Evolutionary conservation across 2,329 filamentous ascomycete genomes (phyloP), one percentile per base, ranked within the genome.

Genomic region (Fusarium torulosum): DNA sequence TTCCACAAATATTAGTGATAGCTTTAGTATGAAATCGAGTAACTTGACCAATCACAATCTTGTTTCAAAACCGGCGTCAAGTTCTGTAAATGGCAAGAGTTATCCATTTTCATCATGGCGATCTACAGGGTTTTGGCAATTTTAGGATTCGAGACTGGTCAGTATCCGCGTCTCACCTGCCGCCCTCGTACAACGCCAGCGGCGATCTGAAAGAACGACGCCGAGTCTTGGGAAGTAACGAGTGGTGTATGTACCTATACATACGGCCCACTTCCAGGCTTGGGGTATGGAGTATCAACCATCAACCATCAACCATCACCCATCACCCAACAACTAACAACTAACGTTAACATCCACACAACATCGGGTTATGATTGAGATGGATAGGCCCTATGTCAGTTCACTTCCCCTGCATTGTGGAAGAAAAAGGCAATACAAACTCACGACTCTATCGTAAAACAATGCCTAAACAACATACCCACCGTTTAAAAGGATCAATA

Each of bases 41-140:
- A 31, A 20, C 25, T 38, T 19, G 25, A 25, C 59, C 64, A 67
- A 68, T 67, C 53, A 64, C 3, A 13, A 10, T 20, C 27, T 29
- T 20, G 33, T 37, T 37, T 45, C 35, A 23, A 33, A 41, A 40
- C 19, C 38, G 63, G 63, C 53, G 44, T 64, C 63, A 40, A 49
- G 44, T 56, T 46, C 60, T 57, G 60, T 66, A 68, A 67, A 64
- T 53, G 65, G 65, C 49, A 68, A 65, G 54, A 66, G 47, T 29
- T 19, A 33, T 61, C 66, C 65, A 51, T 53, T 66, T 61, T 29
- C 55, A 67, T 57, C 65, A 50, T 38, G 46, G 41, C 27, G 65
- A 68, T 68, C 65, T 66, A 49, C 65, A 68, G 65, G 64, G 64
- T 68, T 65, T 50, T 68, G 19, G 60, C 64, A n/a, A 9, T 50